Evolutionary conservation across 169 alveolate genomes (phyloP).

Genomic region (Cryptosporidium viatorum): DNA sequence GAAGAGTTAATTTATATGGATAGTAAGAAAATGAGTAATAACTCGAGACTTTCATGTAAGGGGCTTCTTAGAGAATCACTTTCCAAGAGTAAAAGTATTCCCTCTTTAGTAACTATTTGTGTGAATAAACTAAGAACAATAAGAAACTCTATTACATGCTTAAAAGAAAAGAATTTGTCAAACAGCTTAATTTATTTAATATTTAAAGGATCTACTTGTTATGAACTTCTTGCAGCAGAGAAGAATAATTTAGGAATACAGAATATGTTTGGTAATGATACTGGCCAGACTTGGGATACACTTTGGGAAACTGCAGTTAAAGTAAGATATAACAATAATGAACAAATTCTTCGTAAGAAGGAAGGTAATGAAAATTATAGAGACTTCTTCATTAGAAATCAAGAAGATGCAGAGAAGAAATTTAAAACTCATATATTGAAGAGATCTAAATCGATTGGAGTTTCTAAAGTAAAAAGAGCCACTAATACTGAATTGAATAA

Average conservation of each 20-base stretch:
- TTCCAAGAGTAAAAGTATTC: background rate
- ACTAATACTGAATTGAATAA: background rate
- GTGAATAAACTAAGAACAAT: conserved; percentile 46
- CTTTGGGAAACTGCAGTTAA: conserved; percentile 68
- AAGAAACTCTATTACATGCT: conserved; percentile 16
- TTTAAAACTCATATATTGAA: conserved; percentile 5
- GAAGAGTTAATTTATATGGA: background rate
- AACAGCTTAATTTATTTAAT: conserved; percentile 17
- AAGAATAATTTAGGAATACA: conserved; percentile 47
- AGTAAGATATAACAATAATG: conserved; percentile 14
- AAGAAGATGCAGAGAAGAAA: conserved; percentile 33
- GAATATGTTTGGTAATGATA: conserved; percentile 18
- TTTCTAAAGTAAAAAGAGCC: background rate
- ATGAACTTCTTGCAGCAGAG: conserved; percentile 49
- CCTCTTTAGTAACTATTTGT: conserved; percentile 18
- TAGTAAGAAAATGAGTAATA: background rate
- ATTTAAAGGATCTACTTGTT: conserved; percentile 42
- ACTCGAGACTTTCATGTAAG: conserved; percentile 37
- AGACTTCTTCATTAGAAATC: conserved; percentile 36
- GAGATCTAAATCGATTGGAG: conserved; percentile 11
- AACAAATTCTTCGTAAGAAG: conserved; percentile 1
- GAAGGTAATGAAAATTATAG: conserved; percentile 22
- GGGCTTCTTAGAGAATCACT: conserved; percentile 64
- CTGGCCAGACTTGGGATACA: conserved; percentile 40
- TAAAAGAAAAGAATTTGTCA: conserved; percentile 20